Percentiles rank a stretch among this genome's conserved stretches.
phyloP scores from a whole-genome alignment of 768 basidiomycete genomes.

The Phylloporus sp. region DNA sequence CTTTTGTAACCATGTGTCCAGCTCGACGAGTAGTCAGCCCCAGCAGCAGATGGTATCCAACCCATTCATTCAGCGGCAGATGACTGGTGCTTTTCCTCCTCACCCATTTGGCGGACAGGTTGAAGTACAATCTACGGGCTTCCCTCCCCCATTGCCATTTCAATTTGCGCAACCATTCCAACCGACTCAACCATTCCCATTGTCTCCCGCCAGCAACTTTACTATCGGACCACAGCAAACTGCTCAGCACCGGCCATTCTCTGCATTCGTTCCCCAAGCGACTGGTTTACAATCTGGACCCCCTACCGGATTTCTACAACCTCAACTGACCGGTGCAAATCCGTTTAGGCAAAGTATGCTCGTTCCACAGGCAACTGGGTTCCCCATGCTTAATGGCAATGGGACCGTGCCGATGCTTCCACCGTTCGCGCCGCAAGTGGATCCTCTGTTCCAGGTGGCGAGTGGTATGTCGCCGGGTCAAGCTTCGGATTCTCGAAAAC shows the following conservation, averaged over 20 bases:
- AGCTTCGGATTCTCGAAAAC: slow-evolving; percentile 5
- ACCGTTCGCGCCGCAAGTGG: slow-evolving; percentile 3
- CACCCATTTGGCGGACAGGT: slow-evolving; percentile 44
- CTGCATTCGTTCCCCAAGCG: slow-evolving; percentile 48
- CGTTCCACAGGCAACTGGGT: slow-evolving; percentile 57
- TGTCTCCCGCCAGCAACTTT: slow-evolving; percentile 14
- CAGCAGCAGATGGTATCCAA: slow-evolving; percentile 62
- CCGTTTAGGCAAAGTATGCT: slow-evolving; percentile 83
- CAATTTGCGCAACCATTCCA: slow-evolving; percentile 31
- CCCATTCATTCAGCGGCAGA: slow-evolving; percentile 67
- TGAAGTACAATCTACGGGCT: slow-evolving; percentile 55
- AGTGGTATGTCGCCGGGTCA: slow-evolving; percentile 1
- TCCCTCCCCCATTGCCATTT: slow-evolving; percentile 39
- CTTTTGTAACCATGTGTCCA: slow-evolving; percentile 24
- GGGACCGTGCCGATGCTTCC: slow-evolving; percentile 15
- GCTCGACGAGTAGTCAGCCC: slow-evolving; percentile 46
- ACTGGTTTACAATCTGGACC: slow-evolving; percentile 43
- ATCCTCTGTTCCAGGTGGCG: slow-evolving; percentile 10
- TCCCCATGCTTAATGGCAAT: slow-evolving; percentile 40
- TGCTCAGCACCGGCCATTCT: slow-evolving; percentile 49
- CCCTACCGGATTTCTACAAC: slow-evolving; percentile 44
- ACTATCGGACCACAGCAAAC: slow-evolving; percentile 34
- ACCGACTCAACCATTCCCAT: slow-evolving; percentile 6
- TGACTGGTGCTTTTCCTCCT: slow-evolving; percentile 40
- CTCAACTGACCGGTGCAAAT: slow-evolving; percentile 58